Base-by-base conservation (phyloP, 2,329 filamentous ascomycete species). In the Neopestalotiopsis clavispora region DNA sequence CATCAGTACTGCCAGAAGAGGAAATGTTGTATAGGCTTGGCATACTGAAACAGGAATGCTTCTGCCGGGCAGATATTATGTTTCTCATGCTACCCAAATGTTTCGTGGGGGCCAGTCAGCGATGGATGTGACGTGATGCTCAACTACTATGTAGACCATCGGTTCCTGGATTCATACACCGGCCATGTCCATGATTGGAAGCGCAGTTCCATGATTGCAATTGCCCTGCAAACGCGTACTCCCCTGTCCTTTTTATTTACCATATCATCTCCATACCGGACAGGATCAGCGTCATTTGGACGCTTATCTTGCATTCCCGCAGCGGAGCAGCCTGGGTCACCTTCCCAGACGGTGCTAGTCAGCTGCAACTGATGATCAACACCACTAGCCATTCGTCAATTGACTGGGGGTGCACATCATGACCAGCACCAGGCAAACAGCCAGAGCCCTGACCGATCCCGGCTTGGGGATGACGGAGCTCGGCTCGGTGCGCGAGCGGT, bases 261-360 rank as follows among this genome's bases (percentile, higher is more conserved):
- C n/a, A 59, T 28, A 30, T 59, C 12, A 59, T 28, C 28, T 30
- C 57, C n/a, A 34, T 32, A 56, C 14, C 20, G 57, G 23, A 14
- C n/a, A n/a, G n/a, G 57, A 17, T 59, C 30, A 34, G 23, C 23
- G 13, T 17, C 23, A 14, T 30, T 59, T 59, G n/a, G 13, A 34
- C n/a, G 32, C 59, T 62, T 62, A 62, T 62, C 59, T 62, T 62
- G 59, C 59, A 34, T 59, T 40, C 59, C 30, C 32, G 59, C 59
- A 38, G 34, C 59, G 59, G 59, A 62, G 59, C n/a, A 5, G 4
- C 28, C 20, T 40, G 34, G 28, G 32, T 38, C 32, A 62, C 59
- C 59, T 62, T 62, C 59, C 59, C 32, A 38, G n/a, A 34, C 28
- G 32, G 59, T 38, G 40, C 59, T 62, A 62, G 59, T 62, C 30